Evolutionary conservation across 495 filamentous ascomycete genomes (phyloP), one percentile per base, ranked within the genome.

Genomic region (Antarctomyces pellizariae): DNA sequence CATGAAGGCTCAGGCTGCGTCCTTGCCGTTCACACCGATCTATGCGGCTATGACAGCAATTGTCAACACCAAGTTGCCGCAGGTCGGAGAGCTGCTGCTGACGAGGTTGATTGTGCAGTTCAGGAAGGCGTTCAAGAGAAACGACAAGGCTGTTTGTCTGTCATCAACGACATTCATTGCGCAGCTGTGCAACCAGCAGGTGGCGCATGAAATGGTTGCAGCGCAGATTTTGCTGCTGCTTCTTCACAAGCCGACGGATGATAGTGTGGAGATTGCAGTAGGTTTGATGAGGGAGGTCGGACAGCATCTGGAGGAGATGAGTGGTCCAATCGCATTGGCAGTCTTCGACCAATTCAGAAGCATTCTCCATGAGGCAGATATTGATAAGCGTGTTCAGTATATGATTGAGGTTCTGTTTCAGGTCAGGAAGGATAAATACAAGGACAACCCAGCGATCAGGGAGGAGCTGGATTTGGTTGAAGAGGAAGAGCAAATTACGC

Each of bases 341-440:
- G 76, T 99, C 9, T 99, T 86, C 33, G 89, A 95, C 40, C 83
- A 91, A 44, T 89, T 99, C 53, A 55, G 86, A 27, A 80, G 67
- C 31, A 95, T 95, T 36, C 57, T 99, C 5, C 80, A 95, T 47
- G 89, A 95, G 45, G 77, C 78, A 18, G 79, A 82, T 41, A 84
- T 95, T 41, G 86, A 99, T 41, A 91, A 90, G 52, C 59, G 86
- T 31, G 77, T 83, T 16, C 86, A 95, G 51, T 95, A 93, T 47
- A 90, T 90, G 80, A 89, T 99, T 34, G 86, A 99, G 44, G 84
- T 93, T 5, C 54, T 99, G 29, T 95, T 99, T 49, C 82, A 95
- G 48, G 71, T 93, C 17, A 68, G 86, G 28, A 95, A 92, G 48
- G 86, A 95, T 46, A 71, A 73, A 26, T 99, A 84, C 54, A 93